These are phyloP conservation scores for Phytophthora boehmeriae DNA, from an alignment of 352 stramenopile genomes.

Conservation along the genomic window DNA sequence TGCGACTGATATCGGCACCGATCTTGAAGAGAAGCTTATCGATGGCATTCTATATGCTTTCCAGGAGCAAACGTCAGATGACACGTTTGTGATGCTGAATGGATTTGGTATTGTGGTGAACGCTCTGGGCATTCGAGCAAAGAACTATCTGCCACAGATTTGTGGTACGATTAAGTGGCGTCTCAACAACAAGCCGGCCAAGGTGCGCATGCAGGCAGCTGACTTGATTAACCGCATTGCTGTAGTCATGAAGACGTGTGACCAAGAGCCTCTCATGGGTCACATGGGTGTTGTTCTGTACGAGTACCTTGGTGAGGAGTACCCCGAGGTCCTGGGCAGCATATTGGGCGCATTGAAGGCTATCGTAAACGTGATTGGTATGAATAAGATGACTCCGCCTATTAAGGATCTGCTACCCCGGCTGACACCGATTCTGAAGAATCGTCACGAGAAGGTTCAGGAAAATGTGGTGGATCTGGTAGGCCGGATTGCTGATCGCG, in stretches of 20 bases:
- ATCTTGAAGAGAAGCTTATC: conserved; percentile 99
- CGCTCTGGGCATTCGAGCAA: conserved; percentile 95
- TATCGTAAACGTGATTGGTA: conserved; percentile 99
- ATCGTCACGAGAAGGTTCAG: conserved; percentile 99
- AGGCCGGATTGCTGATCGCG: conserved; percentile 97
- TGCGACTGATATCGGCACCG: conserved; percentile 95
- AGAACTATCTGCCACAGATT: conserved; percentile 99
- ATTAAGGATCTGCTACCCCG: conserved; percentile 99
- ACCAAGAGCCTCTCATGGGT: conserved; percentile 98
- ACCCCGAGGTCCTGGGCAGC: conserved; percentile 98
- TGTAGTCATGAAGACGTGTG: conserved; percentile 98
- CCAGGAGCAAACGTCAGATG: conserved; percentile 96
- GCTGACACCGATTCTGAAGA: conserved; percentile 99
- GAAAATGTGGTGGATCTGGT: conserved; percentile 99
- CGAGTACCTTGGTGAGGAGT: conserved; percentile 99
- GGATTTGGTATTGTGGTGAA: conserved; percentile 99
- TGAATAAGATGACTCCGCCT: conserved; percentile 99
- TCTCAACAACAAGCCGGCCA: conserved; percentile 98
- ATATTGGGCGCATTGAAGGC: conserved; percentile 98
- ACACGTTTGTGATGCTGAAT: conserved; percentile 96
- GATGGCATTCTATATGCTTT: conserved; percentile 99
- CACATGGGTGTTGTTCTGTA: conserved; percentile 99
- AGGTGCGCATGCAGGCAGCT: conserved; percentile 99
- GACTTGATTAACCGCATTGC: conserved; percentile 99
- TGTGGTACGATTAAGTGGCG: conserved; percentile 99